Evolutionary conservation across 192 early-diverging fungal species (phyloP).

Genomic region (Lobosporangium transversale): DNA sequence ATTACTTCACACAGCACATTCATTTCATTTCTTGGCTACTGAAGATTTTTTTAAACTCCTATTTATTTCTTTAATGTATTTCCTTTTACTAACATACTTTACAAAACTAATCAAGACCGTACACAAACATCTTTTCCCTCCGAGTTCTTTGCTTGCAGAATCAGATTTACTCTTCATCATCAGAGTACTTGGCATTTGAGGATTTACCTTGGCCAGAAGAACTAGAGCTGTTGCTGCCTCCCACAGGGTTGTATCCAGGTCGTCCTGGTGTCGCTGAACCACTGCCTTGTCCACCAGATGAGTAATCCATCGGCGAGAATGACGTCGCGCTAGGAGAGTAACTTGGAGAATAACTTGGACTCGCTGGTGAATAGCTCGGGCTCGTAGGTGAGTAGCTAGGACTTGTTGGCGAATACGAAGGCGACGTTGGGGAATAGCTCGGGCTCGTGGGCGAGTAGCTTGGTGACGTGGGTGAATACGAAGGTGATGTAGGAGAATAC

Average conservation of each 20-base stretch:
- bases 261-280: conserved; percentile 47
- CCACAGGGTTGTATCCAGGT: conserved; percentile 33
- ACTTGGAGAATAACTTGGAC: no score
- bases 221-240: conserved; percentile 24
- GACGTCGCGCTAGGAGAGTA: conserved; percentile 47
- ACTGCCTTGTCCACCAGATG: conserved; percentile 16
- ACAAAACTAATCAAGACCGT: no score
- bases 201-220: conserved; percentile 22
- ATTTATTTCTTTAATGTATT: no score
- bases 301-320: conserved; percentile 64
- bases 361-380: conserved; percentile 17
- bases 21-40: no score
- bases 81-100: no score
- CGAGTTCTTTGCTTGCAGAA: no score
- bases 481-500: conserved; percentile 74
- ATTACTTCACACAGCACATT: no score
- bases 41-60: no score
- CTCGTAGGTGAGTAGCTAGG: conserved; percentile 52
- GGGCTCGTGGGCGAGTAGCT: conserved; percentile 9
- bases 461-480: conserved; percentile 53
- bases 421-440: conserved; percentile 52
- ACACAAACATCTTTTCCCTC: no score
- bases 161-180: conserved; percentile 42
- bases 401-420: conserved; percentile 75
- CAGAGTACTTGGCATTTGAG: conserved; percentile 31